Base-by-base conservation (phyloP, 2,329 filamentous ascomycete species). In the Catunica adiposa region DNA sequence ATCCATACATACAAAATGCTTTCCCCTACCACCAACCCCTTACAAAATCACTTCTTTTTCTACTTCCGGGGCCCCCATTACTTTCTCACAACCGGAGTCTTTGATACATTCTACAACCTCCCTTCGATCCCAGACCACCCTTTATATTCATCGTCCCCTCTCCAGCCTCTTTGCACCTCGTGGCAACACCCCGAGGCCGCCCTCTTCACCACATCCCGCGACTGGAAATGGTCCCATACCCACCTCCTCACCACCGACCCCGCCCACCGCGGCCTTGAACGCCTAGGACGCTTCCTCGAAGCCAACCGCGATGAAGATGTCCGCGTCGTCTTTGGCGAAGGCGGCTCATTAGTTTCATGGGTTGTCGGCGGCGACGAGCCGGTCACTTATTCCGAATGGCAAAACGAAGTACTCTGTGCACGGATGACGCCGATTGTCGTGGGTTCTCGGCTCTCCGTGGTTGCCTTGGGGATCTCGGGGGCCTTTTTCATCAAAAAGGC, bases 401-500 rank as follows among this genome's bases (percentile, higher is more conserved):
- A 37, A 3, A 52, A 58, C 29, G 46, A 38, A 2, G 38, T 22
- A 7, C 38, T 42, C 1, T 55, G 56, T 29, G 47, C 52, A 7
- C 46, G 52, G 22, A 58, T 58, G 56, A 55, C 56, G 14, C 53
- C 56, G 17, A 25, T 55, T 8, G 56, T 58, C 7, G n/a, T 58
- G 15, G 56, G 46, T 17, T 52, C 56, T 4, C 37, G 34, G 22
- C 38, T 58, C 3, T 52, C 54, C 6, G 29, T 58, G 9, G 56
- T 58, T n/a, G 56, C 56, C 3, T 40, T 58, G 37, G 56, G 56
- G 15, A 37, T 55, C 3, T 38, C 26, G 3, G 53, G 53, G 14
- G 56, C 56, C 15, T 55, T 54, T 38, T 58, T 55, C 31, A 58
- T 58, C 52, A 58, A 58, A 38, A 58, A 53, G 22, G 37, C 44